phyloP scores from a whole-genome alignment of 2,329 filamentous ascomycete species.

The Alternaria brassicae region DNA sequence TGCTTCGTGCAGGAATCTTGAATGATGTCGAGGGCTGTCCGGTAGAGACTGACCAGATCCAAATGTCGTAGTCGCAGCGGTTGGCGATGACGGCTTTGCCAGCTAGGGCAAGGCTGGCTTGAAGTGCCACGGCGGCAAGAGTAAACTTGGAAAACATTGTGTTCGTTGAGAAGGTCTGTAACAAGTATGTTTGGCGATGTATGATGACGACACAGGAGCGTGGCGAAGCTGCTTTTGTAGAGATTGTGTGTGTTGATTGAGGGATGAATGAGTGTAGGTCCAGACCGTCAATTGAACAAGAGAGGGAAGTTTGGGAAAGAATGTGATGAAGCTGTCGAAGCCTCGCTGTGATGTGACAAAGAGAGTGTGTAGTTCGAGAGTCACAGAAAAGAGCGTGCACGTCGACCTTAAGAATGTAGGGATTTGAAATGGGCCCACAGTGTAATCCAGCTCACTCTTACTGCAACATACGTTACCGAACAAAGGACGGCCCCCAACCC shows the following conservation, averaged over 20 bases:
- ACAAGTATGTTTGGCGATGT: not conserved
- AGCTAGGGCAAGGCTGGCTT: conserved; percentile 27
- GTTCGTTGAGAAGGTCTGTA: conserved; percentile 1
- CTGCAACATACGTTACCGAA: not conserved
- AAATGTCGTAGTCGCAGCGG: conserved; percentile 37
- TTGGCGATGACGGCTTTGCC: conserved; percentile 37
- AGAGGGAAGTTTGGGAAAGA: conserved; percentile 6
- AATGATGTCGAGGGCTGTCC: conserved; percentile 13
- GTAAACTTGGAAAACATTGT: conserved; percentile 30
- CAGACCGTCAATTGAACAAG: conserved; percentile 9
- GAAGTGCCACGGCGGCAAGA: conserved; percentile 24
- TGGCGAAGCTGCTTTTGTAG: not conserved
- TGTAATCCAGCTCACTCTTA: not conserved
- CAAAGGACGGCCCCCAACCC: not conserved
- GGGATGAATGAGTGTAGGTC: conserved; percentile 7
- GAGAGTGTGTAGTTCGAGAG: conserved; percentile 1
- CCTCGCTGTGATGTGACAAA: conserved; percentile 7
- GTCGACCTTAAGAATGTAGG: not conserved
- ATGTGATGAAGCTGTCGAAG: conserved; percentile 17
- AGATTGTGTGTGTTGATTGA: conserved; percentile 1
- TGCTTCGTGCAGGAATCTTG: conserved; percentile 25
- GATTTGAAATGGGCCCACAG: not conserved
- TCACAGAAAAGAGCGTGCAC: conserved; percentile 1
- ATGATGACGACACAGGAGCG: not conserved
- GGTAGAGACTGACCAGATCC: conserved; percentile 33